Conservation (phyloP, 2,329 filamentous ascomycete species). For the Hypocreales sp. region DNA sequence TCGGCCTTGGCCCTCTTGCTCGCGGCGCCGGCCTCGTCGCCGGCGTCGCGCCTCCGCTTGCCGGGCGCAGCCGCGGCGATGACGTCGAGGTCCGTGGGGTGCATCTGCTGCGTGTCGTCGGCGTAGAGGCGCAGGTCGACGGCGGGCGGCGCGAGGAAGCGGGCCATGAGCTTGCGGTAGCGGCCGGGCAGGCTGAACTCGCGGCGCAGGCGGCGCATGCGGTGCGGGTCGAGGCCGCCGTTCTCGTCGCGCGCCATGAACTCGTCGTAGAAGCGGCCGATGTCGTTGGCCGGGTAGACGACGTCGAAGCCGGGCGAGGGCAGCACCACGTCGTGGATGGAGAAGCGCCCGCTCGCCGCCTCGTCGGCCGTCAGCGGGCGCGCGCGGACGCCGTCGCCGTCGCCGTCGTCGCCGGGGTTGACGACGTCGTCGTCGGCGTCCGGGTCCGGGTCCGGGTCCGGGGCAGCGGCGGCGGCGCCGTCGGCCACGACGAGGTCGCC, state of each 20-base stretch:
- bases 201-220: slow-evolving; percentile 75
- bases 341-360: slow-evolving; percentile 57
- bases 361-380: slow-evolving; percentile 65
- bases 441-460: slow-evolving; percentile 38
- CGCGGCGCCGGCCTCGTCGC: slow-evolving; percentile 4
- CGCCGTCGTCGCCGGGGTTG: slow-evolving; percentile 25
- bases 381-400: slow-evolving; percentile 38
- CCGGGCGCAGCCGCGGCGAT: slow-evolving; percentile 27
- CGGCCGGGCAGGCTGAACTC: slow-evolving; percentile 80
- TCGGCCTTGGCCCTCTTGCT: slow-evolving; percentile 8
- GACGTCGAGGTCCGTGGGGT: slow-evolving; percentile 70
- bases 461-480: slow-evolving; percentile 28
- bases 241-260: slow-evolving; percentile 76
- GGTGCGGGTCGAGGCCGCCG: slow-evolving; percentile 62
- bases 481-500: slow-evolving; percentile 66
- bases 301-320: slow-evolving; percentile 89
- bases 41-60: slow-evolving; percentile 2
- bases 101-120: slow-evolving; percentile 66
- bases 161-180: slow-evolving; percentile 72
- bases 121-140: slow-evolving; percentile 57
- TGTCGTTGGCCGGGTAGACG: slow-evolving; percentile 67
- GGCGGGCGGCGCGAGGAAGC: slow-evolving; percentile 47
- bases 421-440: slow-evolving; percentile 26
- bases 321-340: slow-evolving; percentile 77
- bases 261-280: slow-evolving; percentile 67